Percentiles rank a stretch among this genome's conserved stretches.
These are phyloP conservation scores for Pseudodiploospora longispora DNA, from an alignment of 2,329 filamentous ascomycete genomes.

Conservation along the genomic window DNA sequence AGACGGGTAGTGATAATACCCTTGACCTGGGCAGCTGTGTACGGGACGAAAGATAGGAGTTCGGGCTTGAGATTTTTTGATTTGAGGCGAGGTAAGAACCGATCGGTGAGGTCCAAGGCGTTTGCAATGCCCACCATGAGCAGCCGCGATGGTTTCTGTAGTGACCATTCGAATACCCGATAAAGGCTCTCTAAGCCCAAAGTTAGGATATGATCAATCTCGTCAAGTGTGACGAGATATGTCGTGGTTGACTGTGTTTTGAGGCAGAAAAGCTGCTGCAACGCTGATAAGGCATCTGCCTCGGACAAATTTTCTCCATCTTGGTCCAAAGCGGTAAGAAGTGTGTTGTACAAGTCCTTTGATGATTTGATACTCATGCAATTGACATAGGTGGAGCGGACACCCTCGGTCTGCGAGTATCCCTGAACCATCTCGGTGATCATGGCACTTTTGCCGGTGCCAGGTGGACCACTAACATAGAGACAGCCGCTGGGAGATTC, in stretches of 20 bases:
- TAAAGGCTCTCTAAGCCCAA: constrained; percentile 85
- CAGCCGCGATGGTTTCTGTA: constrained; percentile 71
- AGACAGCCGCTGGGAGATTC: constrained; percentile 66
- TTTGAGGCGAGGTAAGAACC: constrained; percentile 88
- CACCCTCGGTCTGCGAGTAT: constrained; percentile 39
- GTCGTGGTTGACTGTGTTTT: constrained; percentile 48
- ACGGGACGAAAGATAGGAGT: constrained; percentile 85
- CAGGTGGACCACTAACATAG: constrained; percentile 91
- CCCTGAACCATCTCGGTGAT: constrained; percentile 68
- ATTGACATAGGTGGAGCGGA: constrained; percentile 77
- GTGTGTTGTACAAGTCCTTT: constrained; percentile 72
- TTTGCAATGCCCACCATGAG: constrained; percentile 91
- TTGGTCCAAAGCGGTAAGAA: constrained; percentile 62
- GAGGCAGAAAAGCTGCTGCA: constrained; percentile 65
- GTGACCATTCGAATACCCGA: constrained; percentile 92
- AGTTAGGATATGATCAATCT: constrained; percentile 89
- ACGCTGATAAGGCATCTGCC: constrained; percentile 55
- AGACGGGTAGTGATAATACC: constrained; percentile 79
- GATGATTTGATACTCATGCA: constrained; percentile 95
- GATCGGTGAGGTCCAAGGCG: constrained; percentile 88
- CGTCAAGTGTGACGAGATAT: constrained; percentile 83
- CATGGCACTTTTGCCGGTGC: constrained; percentile 94
- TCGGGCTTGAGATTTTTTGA: constrained; percentile 84
- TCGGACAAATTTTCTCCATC: constrained; percentile 48
- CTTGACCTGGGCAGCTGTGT: constrained; percentile 80